Conservation (phyloP, 1,284 basidiomycete genomes). For the Paramarasmius palmivorus region DNA sequence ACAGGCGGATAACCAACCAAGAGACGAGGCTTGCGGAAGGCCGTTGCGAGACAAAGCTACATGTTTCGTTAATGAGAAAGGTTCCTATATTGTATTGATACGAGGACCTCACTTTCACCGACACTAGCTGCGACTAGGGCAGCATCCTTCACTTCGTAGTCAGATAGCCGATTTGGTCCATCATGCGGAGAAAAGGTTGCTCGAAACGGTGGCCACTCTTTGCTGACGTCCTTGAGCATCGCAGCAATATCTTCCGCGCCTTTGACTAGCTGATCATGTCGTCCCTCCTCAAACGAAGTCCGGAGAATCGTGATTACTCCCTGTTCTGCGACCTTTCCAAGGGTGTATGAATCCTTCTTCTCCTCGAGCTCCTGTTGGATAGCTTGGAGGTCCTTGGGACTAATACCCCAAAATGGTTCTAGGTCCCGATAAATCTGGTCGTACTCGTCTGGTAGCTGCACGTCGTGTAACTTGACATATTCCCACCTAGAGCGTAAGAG, state of each 20-base stretch:
- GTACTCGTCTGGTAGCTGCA: conserved; percentile 58
- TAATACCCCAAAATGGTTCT: conserved; percentile 52
- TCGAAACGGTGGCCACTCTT: conserved; percentile 37
- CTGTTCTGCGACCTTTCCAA: conserved; percentile 33
- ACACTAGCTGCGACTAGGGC: conserved; percentile 40
- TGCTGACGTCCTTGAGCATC: conserved; percentile 33
- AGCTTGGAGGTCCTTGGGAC: conserved; percentile 37
- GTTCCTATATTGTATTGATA: background rate
- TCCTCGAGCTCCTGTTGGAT: conserved; percentile 36
- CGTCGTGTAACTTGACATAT: conserved; percentile 51
- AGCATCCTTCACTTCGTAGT: conserved; percentile 39
- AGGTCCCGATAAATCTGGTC: conserved; percentile 51
- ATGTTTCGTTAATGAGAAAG: conserved; percentile 2
- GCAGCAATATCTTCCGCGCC: conserved; percentile 29
- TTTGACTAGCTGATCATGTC: conserved; percentile 28
- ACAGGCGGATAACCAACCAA: conserved; percentile 43
- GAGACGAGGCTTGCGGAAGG: conserved; percentile 27
- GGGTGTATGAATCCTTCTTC: conserved; percentile 36
- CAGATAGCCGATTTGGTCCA: conserved; percentile 43
- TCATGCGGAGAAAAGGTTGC: conserved; percentile 42
- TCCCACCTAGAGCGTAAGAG: conserved; percentile 50
- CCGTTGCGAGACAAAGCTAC: conserved; percentile 14
- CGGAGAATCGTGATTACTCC: conserved; percentile 28
- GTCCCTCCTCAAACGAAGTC: conserved; percentile 29
- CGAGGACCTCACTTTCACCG: conserved; percentile 36